Evolutionary conservation across 352 stramenopile species (phyloP), one percentile per base, ranked within the genome.

Genomic region (Aphanomyces stellatus): DNA sequence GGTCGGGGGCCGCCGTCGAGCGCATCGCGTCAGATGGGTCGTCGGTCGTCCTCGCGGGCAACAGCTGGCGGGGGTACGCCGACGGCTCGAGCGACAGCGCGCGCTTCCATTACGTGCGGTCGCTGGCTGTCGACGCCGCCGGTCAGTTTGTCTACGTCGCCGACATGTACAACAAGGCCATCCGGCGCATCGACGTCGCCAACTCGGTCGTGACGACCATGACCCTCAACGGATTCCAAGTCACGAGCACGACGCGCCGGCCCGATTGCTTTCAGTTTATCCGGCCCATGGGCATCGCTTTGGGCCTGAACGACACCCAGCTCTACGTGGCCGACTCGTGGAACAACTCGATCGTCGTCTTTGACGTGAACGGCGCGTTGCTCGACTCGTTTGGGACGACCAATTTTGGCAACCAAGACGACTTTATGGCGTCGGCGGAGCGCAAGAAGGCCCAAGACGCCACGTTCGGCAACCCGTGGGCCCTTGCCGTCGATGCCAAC

Each of bases 151-250:
- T 67, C 2, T 67, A 67, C 33, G 24, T 67, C 40, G 27, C 28
- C 34, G 60, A 67, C 60, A 57, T 57, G 28, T 67, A 67, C 60
- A 67, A 67, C 60, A 30, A 57, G 7, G 60, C 34, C 24, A 67
- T 67, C n/a, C 60, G 60, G 5, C 41, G 60, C 19, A 67, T 67
- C n/a, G 60, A 67, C 17, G 40, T 57, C 0, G 41, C 19, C 3
- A 67, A 27, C 4, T 27, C 41, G n/a, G 1, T 42, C 19, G 60
- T 67, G 17, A 41, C 60, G 15, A 51, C 60, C 28, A 37, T 67
- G 13, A 59, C 41, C 2, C 19, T 30, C 2, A 56, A 25, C 11
- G 60, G 60, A 2, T 67, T 67, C 33, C 10, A 28, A 3, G 6
- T 37, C 19, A 49, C 60, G 22, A 67, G 60, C 49, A 59, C 60